Base-by-base conservation (phyloP, 2,329 filamentous ascomycete species). In the Fusarium albosuccineum region DNA sequence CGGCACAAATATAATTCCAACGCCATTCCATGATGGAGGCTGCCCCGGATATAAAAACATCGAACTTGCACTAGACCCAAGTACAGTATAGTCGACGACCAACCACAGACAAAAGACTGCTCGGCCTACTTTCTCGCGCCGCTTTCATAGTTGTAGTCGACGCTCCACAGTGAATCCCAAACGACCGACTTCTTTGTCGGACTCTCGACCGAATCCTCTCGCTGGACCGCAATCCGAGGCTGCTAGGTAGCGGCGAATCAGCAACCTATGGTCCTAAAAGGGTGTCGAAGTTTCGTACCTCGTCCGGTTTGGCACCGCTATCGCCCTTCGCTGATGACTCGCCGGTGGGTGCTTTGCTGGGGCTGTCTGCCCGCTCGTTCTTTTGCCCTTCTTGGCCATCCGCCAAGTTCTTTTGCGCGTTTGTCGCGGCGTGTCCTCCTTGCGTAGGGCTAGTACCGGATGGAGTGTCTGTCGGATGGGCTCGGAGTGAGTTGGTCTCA, bases 131-230 rank as follows among this genome's bases (percentile, higher is more conserved):
- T 74, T 67, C 69, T 76, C n/a, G 58, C 54, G 2, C 72, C 69
- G 41, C 81, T 83, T 67, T 86, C 86, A 50, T 86, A 83, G 64
- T 80, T 87, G 45, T 88, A 81, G 70, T 90, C 87, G 27, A 89
- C 73, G 64, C 82, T 87, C 87, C 88, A 90, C 14, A 90, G 76
- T 11, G 85, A 83, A 67, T 89, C 87, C 87, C 87, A 91, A 9
- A 89, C 82, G 5, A 89, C 79, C 29, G 85, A 87, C 70, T 78
- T 85, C 75, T 82, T 86, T n/a, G 75, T 77, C 26, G 81, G 74
- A 61, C 80, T 82, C 55, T 81, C 75, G 10, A 59, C 54, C 67
- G 70, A 78, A 54, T 80, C 75, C 66, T 85, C 80, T 63, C 81
- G 80, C 22, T 78, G 78, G 36, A 80, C 70, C 27, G 16, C 53